A percentile compares a stretch with the other conserved stretches of the same genome.
phyloP scores from a whole-genome alignment of 805 yeast species.

The Ogataea ramenticola region DNA sequence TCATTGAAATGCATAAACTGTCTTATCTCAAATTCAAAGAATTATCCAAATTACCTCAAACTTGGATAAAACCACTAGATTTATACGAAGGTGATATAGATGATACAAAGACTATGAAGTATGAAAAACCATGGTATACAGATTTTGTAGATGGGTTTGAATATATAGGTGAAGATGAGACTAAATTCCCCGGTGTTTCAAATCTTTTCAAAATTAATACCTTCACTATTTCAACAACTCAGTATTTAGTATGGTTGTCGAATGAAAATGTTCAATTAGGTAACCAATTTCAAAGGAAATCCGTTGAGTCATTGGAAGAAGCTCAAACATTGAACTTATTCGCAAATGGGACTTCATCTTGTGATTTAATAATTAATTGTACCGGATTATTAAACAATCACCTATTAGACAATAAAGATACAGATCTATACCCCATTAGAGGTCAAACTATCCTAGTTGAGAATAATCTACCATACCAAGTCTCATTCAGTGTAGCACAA shows the following conservation, averaged over 20 bases:
- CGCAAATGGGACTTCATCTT: constrained; percentile 11
- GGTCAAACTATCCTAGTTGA: constrained; percentile 54
- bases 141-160: constrained; percentile 34
- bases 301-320: constrained; percentile 31
- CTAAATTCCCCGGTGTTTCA: constrained; percentile 28
- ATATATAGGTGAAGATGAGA: constrained; percentile 19
- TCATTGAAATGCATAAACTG: constrained; percentile 16
- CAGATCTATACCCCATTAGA: constrained; percentile 39
- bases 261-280: constrained; percentile 38
- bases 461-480: constrained; percentile 34
- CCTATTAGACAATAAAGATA: constrained; percentile 45
- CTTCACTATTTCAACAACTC: constrained; percentile 51
- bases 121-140: constrained; percentile 41
- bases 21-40: constrained; percentile 29
- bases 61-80: constrained; percentile 24
- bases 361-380: constrained; percentile 46
- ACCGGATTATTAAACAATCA: constrained; percentile 43
- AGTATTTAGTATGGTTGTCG: constrained; percentile 47
- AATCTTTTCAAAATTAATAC: constrained; percentile 37
- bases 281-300: constrained; percentile 35
- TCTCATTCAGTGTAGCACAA: constrained; percentile 22
- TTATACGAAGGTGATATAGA: constrained; percentile 18
- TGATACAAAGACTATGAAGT: constrained; percentile 4
- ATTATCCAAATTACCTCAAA: constrained; percentile 28
- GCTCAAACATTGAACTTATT: constrained; percentile 25